Percentiles rank a stretch among this genome's conserved stretches.
Conservation (phyloP, 2,329 filamentous ascomycete species). For the Plectosphaerella cucumerina region DNA sequence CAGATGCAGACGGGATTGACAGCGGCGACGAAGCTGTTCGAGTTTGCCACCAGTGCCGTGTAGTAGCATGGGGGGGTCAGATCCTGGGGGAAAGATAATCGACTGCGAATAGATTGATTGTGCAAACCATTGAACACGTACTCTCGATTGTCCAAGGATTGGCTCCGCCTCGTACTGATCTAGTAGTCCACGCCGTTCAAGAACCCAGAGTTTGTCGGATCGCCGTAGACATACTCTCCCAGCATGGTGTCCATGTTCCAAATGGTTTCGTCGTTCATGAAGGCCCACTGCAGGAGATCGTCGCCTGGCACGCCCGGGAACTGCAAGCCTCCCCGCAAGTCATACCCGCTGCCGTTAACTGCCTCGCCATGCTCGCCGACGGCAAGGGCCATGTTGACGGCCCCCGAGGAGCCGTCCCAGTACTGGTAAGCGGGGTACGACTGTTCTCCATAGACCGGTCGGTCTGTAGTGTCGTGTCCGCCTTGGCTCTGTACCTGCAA, state of each 20-base stretch:
- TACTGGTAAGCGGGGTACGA: no score
- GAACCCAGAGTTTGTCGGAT: conserved; percentile 1
- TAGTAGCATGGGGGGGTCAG: background rate
- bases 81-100: no score
- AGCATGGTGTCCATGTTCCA: conserved; percentile 15
- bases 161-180: background rate
- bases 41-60: conserved; percentile 10
- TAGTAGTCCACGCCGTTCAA: background rate
- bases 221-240: conserved; percentile 14
- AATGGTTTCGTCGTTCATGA: conserved; percentile 11
- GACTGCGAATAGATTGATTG: background rate
- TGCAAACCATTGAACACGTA: background rate
- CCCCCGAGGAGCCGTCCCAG: no score
- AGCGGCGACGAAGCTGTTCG: conserved; percentile 16
- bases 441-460: no score
- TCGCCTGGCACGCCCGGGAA: background rate
- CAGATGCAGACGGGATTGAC: conserved; percentile 23
- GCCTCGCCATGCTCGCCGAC: background rate
- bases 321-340: background rate
- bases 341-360: background rate
- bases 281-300: conserved; percentile 9
- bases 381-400: no score
- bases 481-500: no score
- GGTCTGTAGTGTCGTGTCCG: no score
- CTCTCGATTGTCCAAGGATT: background rate